Evolutionary conservation across 345 rosid species (phyloP).

Genomic region (Salix caprea): DNA sequence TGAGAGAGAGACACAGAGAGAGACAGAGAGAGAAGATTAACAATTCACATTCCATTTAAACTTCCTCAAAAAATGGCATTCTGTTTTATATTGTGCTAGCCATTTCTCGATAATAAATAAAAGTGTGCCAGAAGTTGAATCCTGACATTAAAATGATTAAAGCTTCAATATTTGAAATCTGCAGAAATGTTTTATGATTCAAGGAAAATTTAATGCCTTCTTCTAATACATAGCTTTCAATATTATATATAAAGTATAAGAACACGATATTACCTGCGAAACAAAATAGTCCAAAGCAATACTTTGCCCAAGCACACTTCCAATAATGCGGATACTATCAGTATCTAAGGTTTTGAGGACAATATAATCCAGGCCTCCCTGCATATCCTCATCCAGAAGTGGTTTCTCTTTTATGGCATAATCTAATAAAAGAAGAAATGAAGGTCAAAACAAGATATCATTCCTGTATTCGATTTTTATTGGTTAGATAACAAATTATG

Average conservation of each 20-base stretch:
- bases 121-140: neutral
- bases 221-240: neutral
- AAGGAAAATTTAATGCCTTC: neutral
- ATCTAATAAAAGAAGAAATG: constrained; percentile 40
- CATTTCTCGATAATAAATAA: neutral
- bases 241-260: neutral
- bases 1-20: neutral
- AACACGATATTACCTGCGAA: constrained; percentile 56
- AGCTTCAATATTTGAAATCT: neutral
- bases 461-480: neutral
- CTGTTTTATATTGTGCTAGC: neutral
- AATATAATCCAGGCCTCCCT: constrained; percentile 75
- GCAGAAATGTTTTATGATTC: neutral
- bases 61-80: neutral
- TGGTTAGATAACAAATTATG: neutral
- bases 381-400: constrained; percentile 61
- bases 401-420: constrained; percentile 87
- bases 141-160: neutral
- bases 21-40: neutral
- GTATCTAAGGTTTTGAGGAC: constrained; percentile 73
- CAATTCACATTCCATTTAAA: neutral
- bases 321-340: constrained; percentile 78
- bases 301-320: constrained; percentile 93
- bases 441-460: constrained; percentile 19
- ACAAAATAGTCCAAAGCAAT: constrained; percentile 92